Evolutionary conservation across 495 filamentous ascomycete genomes (phyloP).

Genomic region (Penicillium pancosmium): DNA sequence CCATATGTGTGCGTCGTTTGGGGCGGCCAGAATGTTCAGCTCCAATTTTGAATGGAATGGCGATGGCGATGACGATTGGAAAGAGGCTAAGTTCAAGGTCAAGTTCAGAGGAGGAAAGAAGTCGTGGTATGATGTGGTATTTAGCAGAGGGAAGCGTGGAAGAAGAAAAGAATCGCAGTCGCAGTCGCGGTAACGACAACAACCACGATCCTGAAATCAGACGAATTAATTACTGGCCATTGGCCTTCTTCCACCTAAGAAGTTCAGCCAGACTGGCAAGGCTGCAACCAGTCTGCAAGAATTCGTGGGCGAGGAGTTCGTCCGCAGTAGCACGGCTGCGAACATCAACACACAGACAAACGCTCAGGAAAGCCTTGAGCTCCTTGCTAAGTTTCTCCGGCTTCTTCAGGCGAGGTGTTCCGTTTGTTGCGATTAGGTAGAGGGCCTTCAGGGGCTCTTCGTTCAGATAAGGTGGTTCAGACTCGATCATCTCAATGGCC

Average conservation of each 20-base stretch:
- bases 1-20: too few species aligned
- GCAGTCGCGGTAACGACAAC: too few species aligned
- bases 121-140: too few species aligned
- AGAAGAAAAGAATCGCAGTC: too few species aligned
- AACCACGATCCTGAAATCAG: too few species aligned
- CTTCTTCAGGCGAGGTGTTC: constrained; percentile 95
- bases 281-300: constrained; percentile 69
- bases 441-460: constrained; percentile 96
- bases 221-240: constrained; percentile 33
- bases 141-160: too few species aligned
- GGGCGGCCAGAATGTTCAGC: too few species aligned
- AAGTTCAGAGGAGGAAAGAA: too few species aligned
- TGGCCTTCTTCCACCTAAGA: constrained; percentile 66
- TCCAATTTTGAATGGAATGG: too few species aligned
- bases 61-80: too few species aligned
- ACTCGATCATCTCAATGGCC: constrained; percentile 99
- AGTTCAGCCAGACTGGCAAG: constrained; percentile 80
- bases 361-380: constrained; percentile 91
- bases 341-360: constrained; percentile 95
- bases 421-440: constrained; percentile 96
- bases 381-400: constrained; percentile 96
- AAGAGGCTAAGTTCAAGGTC: too few species aligned
- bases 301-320: constrained; percentile 83
- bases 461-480: constrained; percentile 95
- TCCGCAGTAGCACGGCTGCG: constrained; percentile 89